These are phyloP conservation scores for Spizellomyces sp. DNA, from an alignment of 192 early-diverging fungal genomes.

Conservation along the genomic window DNA sequence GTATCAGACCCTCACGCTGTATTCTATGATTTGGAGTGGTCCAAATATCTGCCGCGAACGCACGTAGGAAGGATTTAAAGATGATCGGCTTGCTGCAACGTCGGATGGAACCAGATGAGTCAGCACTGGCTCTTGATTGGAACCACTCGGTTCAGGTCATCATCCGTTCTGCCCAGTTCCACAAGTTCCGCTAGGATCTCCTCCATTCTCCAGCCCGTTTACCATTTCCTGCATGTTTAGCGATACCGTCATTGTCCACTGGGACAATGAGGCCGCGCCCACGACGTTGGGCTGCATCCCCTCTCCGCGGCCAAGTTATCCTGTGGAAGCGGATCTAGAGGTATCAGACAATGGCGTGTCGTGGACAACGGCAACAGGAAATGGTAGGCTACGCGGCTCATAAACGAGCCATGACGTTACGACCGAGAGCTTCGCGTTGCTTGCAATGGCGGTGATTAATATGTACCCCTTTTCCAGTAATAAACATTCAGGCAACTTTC, in stretches of 20 bases:
- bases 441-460: no score
- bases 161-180: no score
- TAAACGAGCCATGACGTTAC: background rate
- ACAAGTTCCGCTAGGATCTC: no score
- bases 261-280: slow-evolving; percentile 20
- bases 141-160: no score
- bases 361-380: background rate
- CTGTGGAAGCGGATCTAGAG: slow-evolving; percentile 2
- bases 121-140: no score
- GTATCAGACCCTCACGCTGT: no score
- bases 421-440: background rate
- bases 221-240: background rate
- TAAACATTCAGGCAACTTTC: slow-evolving; percentile 7
- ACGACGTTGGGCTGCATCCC: slow-evolving; percentile 2
- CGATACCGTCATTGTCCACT: slow-evolving; percentile 21
- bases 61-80: no score
- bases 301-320: background rate
- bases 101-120: no score
- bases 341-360: background rate
- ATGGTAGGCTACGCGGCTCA: background rate
- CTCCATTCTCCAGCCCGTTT: no score
- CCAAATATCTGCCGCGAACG: no score
- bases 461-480: background rate
- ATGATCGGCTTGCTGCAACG: no score
- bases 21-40: no score